Evolutionary conservation across 768 basidiomycete genomes (phyloP).

Genomic region (Boletus huronensis): DNA sequence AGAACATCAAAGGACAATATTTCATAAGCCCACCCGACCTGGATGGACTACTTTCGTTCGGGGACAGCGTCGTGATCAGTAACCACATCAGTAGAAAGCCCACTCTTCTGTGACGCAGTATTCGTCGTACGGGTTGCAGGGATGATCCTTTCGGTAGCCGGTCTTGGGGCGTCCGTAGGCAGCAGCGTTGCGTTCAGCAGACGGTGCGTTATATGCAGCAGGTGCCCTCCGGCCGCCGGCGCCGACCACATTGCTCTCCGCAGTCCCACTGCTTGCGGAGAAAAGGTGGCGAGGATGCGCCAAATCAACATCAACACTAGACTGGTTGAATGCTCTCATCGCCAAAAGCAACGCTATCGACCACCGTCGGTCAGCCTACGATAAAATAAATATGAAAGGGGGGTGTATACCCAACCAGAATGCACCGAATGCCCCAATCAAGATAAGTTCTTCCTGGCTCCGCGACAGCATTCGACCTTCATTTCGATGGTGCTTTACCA

Average conservation of each 20-base stretch:
- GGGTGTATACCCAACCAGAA: conserved; percentile 72
- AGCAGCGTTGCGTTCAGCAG: conserved; percentile 30
- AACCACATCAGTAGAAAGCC: conserved; percentile 41
- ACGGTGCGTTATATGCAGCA: conserved; percentile 17
- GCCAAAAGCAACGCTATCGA: conserved; percentile 41
- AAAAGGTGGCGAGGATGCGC: conserved; percentile 31
- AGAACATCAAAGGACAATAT: conserved; percentile 7
- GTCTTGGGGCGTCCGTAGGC: conserved; percentile 29
- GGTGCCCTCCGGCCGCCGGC: conserved; percentile 30
- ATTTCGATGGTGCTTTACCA: conserved; percentile 63
- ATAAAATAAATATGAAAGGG: background rate
- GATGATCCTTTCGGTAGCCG: conserved; percentile 41
- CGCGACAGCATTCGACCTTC: conserved; percentile 58
- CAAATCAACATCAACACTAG: conserved; percentile 27
- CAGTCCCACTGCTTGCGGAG: conserved; percentile 33
- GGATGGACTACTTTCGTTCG: conserved; percentile 4
- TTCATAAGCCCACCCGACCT: conserved; percentile 3
- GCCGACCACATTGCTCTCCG: conserved; percentile 33
- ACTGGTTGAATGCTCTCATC: conserved; percentile 37
- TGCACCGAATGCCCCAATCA: conserved; percentile 69
- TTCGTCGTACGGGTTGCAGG: conserved; percentile 55
- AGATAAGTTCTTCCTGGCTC: conserved; percentile 67
- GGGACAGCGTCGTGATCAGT: background rate
- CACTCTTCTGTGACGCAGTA: conserved; percentile 75
- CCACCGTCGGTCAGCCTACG: conserved; percentile 1